Evolutionary conservation across 225 moss, liverwort and hornwort genomes (phyloP).

Genomic region (Straminergon stramineum): DNA sequence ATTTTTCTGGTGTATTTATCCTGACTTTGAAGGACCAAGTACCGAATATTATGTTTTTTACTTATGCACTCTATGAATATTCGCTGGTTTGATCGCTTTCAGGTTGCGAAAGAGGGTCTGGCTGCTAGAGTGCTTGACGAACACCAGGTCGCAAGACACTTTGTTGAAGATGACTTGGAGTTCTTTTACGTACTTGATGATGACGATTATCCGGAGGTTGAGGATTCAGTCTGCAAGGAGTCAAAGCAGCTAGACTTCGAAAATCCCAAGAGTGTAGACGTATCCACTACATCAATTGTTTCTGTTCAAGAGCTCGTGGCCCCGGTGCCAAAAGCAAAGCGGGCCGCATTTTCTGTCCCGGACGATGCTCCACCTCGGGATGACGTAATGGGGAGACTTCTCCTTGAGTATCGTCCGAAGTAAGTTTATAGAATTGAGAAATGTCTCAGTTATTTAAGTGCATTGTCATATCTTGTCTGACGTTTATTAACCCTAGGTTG

Average conservation of each 20-base stretch:
- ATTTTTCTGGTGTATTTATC: neutral
- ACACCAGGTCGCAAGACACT: conserved; percentile 75
- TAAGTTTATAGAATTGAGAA: conserved; percentile 10
- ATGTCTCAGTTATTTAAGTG: neutral
- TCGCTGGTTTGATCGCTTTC: conserved; percentile 1
- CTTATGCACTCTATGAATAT: neutral
- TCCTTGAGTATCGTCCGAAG: conserved; percentile 69
- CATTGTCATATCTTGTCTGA: neutral
- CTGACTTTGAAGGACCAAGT: neutral
- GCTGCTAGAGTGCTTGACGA: conserved; percentile 95
- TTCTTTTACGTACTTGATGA: conserved; percentile 64
- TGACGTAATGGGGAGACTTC: conserved; percentile 73
- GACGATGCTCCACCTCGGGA: conserved; percentile 78
- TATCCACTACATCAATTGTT: neutral
- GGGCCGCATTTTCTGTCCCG: conserved; percentile 51
- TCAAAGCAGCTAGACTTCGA: neutral
- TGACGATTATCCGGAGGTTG: conserved; percentile 34
- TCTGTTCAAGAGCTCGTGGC: neutral
- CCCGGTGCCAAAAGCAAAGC: conserved; percentile 34
- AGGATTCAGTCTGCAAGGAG: conserved; percentile 11
- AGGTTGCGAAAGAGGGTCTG: conserved; percentile 95
- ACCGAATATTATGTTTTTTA: neutral
- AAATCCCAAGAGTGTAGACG: neutral
- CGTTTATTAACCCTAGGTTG: neutral
- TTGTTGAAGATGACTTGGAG: conserved; percentile 69